These are phyloP conservation scores for Apiospora arundinis DNA, from an alignment of 2,329 filamentous ascomycete genomes.

Conservation along the genomic window DNA sequence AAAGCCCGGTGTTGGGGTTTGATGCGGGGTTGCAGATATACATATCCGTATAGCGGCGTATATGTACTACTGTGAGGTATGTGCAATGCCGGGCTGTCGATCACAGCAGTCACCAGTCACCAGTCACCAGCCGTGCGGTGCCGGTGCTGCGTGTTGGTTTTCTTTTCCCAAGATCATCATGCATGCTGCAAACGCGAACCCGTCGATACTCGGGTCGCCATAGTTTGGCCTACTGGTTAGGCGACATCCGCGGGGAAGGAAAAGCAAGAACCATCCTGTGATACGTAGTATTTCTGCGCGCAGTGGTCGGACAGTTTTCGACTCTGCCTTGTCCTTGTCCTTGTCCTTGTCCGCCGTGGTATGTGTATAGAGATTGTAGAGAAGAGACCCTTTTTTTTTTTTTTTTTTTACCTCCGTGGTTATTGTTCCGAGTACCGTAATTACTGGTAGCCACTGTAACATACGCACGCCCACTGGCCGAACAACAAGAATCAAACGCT, in stretches of 20 bases:
- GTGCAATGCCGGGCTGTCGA: constrained; percentile 11
- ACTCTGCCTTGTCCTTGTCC: background rate
- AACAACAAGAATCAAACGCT: background rate
- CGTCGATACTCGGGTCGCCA: constrained; percentile 6
- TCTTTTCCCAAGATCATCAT: constrained; percentile 6
- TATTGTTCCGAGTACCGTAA: constrained; percentile 17
- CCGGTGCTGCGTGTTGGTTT: background rate
- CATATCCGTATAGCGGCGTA: background rate
- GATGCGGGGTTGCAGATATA: constrained; percentile 6
- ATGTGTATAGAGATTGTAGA: no score
- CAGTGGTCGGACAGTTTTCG: background rate
- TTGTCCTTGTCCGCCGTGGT: background rate
- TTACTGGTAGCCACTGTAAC: constrained; percentile 2
- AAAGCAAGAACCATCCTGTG: background rate
- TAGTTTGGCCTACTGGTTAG: no score
- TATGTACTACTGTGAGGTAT: background rate
- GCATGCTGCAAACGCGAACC: constrained; percentile 7
- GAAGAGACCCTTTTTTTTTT: background rate
- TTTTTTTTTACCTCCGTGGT: background rate
- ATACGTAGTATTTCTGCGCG: background rate
- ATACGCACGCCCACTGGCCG: background rate
- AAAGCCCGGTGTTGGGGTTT: background rate
- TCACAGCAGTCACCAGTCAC: background rate
- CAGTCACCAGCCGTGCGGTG: constrained; percentile 1
- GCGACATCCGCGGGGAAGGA: background rate